Base-by-base conservation (phyloP, 257 asterid species). In the Haberlea rhodopensis region DNA sequence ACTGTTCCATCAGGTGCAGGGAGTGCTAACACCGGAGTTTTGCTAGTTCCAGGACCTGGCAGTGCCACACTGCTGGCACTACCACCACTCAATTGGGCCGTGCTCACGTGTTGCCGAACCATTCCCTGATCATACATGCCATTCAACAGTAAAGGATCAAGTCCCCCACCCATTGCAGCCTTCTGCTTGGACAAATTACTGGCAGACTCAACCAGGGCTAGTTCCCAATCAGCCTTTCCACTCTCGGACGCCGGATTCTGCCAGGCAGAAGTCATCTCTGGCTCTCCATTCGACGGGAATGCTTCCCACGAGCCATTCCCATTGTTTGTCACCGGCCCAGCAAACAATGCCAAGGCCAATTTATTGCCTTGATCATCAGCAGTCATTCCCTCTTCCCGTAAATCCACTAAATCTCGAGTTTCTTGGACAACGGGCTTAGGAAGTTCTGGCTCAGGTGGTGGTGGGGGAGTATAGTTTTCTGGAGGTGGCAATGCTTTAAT, bases 81-180 rank as follows among this genome's bases (percentile, higher is more conserved):
- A 16, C 51, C 51, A 43, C 51, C 51, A 43, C 51, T 43, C 51
- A 43, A 43, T 13, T 15, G 19, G 91, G 87, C 57, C 10, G 80
- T 69, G 75, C 85, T 75, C 64, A 76, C 82, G 23, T 84, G 95
- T 56, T 86, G 91, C 71, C 85, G 81, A 34, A 88, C 91, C 70
- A 84, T 71, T 54, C 96, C 96, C 66, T 86, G 95, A 67, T 88
- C 95, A 63, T 88, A 88, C 88, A 88, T 88, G 5, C 95, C 96
- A 62, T 88, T 84, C 81, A 43, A 43, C 51, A 43, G 51, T 16
- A 43, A 43, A 43, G 51, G 51, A 43, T 43, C 51, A 1, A 43
- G 68, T 27, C 95, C 95, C 49, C 96, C 96, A 0, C 91, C 96
- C 85, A 88, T 64, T 32, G 89, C 79, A 0, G 87, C 83, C 80